A percentile compares a stretch with the other conserved stretches of the same genome.
Evolutionary conservation across 495 filamentous ascomycete genomes (phyloP).

Genomic region (Penicillium pancosmium): DNA sequence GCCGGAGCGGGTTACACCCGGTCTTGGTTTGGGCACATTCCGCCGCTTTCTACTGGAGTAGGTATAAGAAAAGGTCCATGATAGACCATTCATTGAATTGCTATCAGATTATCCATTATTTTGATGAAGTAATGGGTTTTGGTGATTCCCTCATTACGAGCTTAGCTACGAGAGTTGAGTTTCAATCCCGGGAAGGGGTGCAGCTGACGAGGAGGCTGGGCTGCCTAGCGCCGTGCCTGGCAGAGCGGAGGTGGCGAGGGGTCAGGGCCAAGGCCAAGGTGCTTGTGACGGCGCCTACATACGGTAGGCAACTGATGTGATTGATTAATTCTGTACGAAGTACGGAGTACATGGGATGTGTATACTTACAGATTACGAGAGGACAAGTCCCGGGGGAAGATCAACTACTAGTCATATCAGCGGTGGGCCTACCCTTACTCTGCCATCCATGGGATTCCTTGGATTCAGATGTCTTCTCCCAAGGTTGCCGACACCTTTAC

Average conservation of each 20-base stretch:
- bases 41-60: slow-evolving; percentile 2
- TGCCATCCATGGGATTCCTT: too few species aligned
- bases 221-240: slow-evolving; percentile 27
- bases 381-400: not conserved
- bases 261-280: not conserved
- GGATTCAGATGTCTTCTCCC: not conserved
- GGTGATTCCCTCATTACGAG: not conserved
- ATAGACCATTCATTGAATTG: too few species aligned
- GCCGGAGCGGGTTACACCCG: slow-evolving; percentile 20
- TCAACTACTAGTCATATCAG: not conserved
- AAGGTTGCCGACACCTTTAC: not conserved
- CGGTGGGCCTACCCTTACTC: too few species aligned
- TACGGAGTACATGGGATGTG: not conserved
- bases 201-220: slow-evolving; percentile 8
- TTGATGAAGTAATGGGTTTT: not conserved
- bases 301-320: not conserved
- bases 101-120: not conserved
- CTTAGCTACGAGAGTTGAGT: not conserved
- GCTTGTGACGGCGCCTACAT: not conserved
- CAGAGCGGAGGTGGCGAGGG: slow-evolving; percentile 23
- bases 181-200: not conserved
- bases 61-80: too few species aligned
- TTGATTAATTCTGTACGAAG: not conserved
- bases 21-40: slow-evolving; percentile 5
- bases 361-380: not conserved